Evolutionary conservation across 768 basidiomycete genomes (phyloP), one percentile per base, ranked within the genome.

Genomic region (Tylopilus rubrobrunneus): DNA sequence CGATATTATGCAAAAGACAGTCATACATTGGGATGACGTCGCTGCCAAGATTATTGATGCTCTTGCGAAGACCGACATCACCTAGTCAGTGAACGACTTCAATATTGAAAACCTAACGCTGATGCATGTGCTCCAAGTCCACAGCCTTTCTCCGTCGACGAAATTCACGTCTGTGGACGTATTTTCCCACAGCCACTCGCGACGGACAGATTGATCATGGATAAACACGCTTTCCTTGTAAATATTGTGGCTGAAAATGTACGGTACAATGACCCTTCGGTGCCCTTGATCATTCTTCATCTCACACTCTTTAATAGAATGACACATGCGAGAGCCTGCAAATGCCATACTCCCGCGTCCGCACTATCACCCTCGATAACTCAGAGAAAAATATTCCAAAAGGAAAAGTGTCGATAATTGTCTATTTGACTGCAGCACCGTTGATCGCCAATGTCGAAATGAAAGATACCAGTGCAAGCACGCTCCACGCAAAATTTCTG

Each of bases 21-120:
- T 63, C 19, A 67, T 67, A 23, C 73, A 81, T 44, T 86, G 85
- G 85, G 79, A 81, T 50, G 63, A 71, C n/a, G 76, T 79, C 5
- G 71, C 78, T 7, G 58, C 68, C 17, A 74, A 74, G 56, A 77
- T 86, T 17, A 66, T 79, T 1, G 74, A 80, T 50, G 61, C 67
- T 17, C 67, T 87, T 10, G 78, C 83, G 12, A 64, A 58, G 14
- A 71, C 65, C 21, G 76, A 80, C 55, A 62, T 79, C 3, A 64
- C 71, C 15, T 85, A 73, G 84, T 85, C 51, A 55, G 82, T 69
- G 21, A 31, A 57, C 33, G 39, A 42, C 41, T 50, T 21, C 8
- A 31, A 31, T 31, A 25, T 19, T 21, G 25, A 44, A n/a, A 15
- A 7, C 42, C 45, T 15, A 37, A 50, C 17, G 41, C 53, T 47